Evolutionary conservation across 1,284 basidiomycete genomes (phyloP), one percentile per base, ranked within the genome.

Genomic region (Malassezia slooffiae): DNA sequence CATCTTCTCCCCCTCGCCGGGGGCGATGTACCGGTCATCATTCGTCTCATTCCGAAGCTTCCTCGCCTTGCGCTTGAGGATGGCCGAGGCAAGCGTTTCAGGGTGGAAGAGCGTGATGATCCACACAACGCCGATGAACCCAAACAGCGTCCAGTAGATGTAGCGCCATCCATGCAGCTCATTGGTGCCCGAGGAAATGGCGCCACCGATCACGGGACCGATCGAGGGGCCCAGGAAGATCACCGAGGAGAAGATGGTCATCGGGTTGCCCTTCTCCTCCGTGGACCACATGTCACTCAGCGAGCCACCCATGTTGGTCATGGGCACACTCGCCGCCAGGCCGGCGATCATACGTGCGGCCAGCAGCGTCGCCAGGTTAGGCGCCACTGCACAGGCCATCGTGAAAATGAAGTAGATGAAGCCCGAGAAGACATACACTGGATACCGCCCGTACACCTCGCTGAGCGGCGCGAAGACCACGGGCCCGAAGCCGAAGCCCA

Each of bases 101-200:
- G 82, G 83, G 3, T 79, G 78, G 43, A 86, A 74, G 27, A 83
- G 38, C 50, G 83, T 77, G 21, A 76, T 45, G 12, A 78, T 19
- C 49, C 74, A 72, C 52, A 72, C 75, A n/a, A 72, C 50, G 20
- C 75, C 76, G 15, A 74, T 71, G 58, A 86, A 86, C 20, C 78
- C 75, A 12, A 80, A 75, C 28, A 83, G 67, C 28, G 83, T 73
- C 82, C 82, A 86, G 72, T 80, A 86, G 10, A 80, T 60, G 81
- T 81, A 85, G 31, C 79, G 74, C 79, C 80, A 85, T 2, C 34
- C 34, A 13, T 21, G 27, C 10, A 38, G 16, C 7, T 38, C 23
- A 24, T 30, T 29, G 13, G 41, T 42, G 13, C 13, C 36, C 8
- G 15, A 31, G 1, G 22, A 22, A 13, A 28, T 36, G 13, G 30